phyloP scores from a whole-genome alignment of 2,329 filamentous ascomycete genomes.

The Apiospora pterosperma region DNA sequence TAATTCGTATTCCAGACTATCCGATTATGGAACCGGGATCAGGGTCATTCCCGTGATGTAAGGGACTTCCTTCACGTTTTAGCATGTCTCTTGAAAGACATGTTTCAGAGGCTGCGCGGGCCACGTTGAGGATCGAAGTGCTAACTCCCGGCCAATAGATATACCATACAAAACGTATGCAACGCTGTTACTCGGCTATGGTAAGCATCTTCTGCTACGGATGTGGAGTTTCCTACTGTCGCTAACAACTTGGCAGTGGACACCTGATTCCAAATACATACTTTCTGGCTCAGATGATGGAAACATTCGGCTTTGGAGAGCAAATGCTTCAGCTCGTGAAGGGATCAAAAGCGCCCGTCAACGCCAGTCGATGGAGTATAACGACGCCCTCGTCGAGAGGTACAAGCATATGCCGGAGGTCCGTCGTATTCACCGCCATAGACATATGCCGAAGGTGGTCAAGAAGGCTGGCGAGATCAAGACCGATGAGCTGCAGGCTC shows the following conservation, averaged over 20 bases:
- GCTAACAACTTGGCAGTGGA: constrained; percentile 57
- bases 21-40: constrained; percentile 75
- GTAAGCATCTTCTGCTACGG: not conserved
- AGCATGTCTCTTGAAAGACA: too few species aligned
- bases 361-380: constrained; percentile 87
- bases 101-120: not conserved
- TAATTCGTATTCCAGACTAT: constrained; percentile 49
- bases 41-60: constrained; percentile 84
- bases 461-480: constrained; percentile 98
- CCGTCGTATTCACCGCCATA: constrained; percentile 81
- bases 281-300: constrained; percentile 83
- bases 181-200: constrained; percentile 58
- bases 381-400: constrained; percentile 75
- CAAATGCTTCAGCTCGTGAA: constrained; percentile 76
- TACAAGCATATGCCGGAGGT: constrained; percentile 98
- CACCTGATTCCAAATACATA: constrained; percentile 85
- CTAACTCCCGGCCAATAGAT: not conserved
- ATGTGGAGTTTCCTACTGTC: too few species aligned
- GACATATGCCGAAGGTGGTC: constrained; percentile 86
- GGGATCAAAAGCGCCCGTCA: constrained; percentile 85
- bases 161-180: constrained; percentile 98
- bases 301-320: constrained; percentile 85
- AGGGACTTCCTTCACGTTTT: not conserved
- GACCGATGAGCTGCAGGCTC: constrained; percentile 77
- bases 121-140: not conserved